phyloP scores from a whole-genome alignment of 140 eudicot species.

The Anethum foeniculum region DNA sequence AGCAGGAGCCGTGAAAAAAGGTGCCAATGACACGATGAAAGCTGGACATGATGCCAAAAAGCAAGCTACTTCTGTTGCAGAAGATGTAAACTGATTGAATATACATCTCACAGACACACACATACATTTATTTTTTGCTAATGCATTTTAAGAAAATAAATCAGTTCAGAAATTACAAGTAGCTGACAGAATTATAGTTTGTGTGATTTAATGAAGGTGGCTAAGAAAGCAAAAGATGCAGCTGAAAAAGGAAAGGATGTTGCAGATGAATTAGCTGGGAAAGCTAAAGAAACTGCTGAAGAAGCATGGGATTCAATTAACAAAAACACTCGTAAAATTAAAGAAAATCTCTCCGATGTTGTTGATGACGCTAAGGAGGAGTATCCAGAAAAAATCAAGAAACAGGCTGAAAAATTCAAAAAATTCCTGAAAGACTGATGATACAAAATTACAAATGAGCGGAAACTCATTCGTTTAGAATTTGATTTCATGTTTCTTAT shows the following conservation, averaged over 20 bases:
- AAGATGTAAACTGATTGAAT: slow-evolving; percentile 26
- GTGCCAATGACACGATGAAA: slow-evolving; percentile 36
- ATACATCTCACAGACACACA: not conserved
- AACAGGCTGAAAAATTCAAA: slow-evolving; percentile 9
- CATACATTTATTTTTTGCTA: not conserved
- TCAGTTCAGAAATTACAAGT: not conserved
- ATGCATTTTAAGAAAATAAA: not conserved
- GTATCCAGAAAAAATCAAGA: slow-evolving; percentile 30
- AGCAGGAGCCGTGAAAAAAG: slow-evolving; percentile 24
- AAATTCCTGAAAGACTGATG: not conserved
- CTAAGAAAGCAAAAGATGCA: slow-evolving; percentile 40
- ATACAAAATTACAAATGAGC: not conserved
- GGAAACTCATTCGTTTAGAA: not conserved
- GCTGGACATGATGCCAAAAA: slow-evolving; percentile 36
- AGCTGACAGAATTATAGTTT: not conserved
- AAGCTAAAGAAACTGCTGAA: slow-evolving; percentile 58
- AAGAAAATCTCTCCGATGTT: slow-evolving; percentile 42
- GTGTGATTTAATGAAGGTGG: slow-evolving; percentile 22
- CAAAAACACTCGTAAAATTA: slow-evolving; percentile 46
- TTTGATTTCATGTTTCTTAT: not conserved
- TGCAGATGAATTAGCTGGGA: slow-evolving; percentile 47
- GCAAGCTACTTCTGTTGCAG: slow-evolving; percentile 37
- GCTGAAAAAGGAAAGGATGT: slow-evolving; percentile 35
- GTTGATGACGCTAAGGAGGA: slow-evolving; percentile 48
- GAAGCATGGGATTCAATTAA: slow-evolving; percentile 63